phyloP scores from a whole-genome alignment of 1,284 basidiomycete genomes.

The Cryptococcus hybrid region DNA sequence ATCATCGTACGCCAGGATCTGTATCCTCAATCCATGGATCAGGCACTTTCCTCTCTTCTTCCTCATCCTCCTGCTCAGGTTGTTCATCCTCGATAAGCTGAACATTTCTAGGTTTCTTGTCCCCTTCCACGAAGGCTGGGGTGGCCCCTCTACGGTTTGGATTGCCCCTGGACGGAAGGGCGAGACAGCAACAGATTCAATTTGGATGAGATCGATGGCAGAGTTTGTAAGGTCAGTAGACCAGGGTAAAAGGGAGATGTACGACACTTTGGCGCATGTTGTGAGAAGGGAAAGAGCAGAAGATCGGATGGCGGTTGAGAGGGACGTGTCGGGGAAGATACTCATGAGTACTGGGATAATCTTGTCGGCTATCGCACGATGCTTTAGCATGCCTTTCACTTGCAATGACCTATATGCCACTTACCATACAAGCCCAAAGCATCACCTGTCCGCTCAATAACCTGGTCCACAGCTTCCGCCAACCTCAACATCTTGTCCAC shows the following conservation, averaged over 20 bases:
- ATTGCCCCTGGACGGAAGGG: conserved; percentile 6
- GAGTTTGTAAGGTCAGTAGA: conserved; percentile 60
- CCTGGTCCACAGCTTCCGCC: conserved; percentile 81
- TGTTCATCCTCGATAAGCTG: conserved; percentile 15
- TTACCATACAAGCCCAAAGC: conserved; percentile 68
- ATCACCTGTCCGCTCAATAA: conserved; percentile 71
- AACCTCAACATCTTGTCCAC: conserved; percentile 62
- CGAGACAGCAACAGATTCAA: conserved; percentile 59
- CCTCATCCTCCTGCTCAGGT: conserved; percentile 2
- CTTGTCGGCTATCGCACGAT: conserved; percentile 56
- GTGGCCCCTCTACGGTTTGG: background rate
- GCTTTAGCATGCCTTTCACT: background rate
- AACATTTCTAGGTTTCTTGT: conserved; percentile 6
- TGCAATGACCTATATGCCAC: conserved; percentile 27
- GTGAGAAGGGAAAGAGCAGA: conserved; percentile 81
- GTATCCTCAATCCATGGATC: conserved; percentile 52
- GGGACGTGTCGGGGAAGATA: conserved; percentile 58
- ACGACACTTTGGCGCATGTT: conserved; percentile 64
- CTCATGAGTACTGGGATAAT: conserved; percentile 69
- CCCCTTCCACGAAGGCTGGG: background rate
- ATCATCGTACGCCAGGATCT: conserved; percentile 57
- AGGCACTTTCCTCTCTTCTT: conserved; percentile 13
- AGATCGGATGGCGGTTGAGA: conserved; percentile 71
- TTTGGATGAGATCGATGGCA: conserved; percentile 73
- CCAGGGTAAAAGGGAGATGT: conserved; percentile 64